Evolutionary conservation across 208 protist species (phyloP).

Genomic region (Leishmania tarentolae): DNA sequence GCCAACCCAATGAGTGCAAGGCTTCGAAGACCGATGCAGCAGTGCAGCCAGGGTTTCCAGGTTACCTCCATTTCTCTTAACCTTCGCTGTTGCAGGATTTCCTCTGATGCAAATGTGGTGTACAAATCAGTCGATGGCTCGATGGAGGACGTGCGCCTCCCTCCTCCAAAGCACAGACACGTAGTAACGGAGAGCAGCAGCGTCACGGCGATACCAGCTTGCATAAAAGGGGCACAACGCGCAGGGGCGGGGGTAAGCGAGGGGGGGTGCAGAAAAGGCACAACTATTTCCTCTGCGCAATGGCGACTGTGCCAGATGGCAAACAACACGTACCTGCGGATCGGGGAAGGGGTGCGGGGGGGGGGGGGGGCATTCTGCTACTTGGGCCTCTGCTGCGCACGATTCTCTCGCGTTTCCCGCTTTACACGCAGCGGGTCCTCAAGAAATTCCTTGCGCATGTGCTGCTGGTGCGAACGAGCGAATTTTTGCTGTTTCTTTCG

Average conservation of each 20-base stretch:
- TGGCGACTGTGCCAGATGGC: neutral
- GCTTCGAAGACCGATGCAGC: neutral
- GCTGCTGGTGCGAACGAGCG: slow-evolving; percentile 47
- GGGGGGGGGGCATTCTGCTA: neutral
- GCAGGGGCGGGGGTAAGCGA: neutral
- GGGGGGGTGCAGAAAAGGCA: too few species aligned
- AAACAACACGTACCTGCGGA: neutral
- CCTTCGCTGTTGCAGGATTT: neutral
- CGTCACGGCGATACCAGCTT: neutral
- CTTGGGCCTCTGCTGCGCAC: slow-evolving; percentile 9
- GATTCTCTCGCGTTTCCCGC: slow-evolving; percentile 27
- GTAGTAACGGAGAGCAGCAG: neutral
- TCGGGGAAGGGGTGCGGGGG: too few species aligned
- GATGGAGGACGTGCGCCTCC: neutral
- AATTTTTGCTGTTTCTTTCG: slow-evolving; percentile 79
- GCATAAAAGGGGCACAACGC: neutral
- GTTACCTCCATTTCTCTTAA: neutral
- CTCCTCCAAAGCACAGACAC: too few species aligned
- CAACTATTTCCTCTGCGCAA: too few species aligned
- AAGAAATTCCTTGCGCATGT: slow-evolving; percentile 64
- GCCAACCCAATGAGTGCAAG: neutral
- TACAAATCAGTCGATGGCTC: neutral
- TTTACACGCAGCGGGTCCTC: slow-evolving; percentile 73
- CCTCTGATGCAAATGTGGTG: neutral
- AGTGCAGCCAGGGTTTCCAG: neutral